phyloP scores from a whole-genome alignment of 2,329 filamentous ascomycete genomes.

The Aspergillus neoniger region DNA sequence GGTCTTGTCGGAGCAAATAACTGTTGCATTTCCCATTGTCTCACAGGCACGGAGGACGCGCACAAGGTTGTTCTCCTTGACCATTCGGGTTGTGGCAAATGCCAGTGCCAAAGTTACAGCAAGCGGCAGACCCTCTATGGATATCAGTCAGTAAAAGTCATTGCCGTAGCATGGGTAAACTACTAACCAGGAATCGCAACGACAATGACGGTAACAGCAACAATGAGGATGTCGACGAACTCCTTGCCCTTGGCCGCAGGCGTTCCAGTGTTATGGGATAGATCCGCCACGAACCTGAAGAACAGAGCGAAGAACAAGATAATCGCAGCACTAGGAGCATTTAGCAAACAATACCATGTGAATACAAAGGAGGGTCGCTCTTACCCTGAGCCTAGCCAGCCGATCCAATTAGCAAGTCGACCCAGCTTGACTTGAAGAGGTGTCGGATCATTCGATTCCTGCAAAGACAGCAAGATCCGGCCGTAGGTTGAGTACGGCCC shows the following conservation, averaged over 20 bases:
- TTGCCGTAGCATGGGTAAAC: not conserved
- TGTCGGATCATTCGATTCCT: slow-evolving; percentile 73
- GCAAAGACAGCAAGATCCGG: slow-evolving; percentile 72
- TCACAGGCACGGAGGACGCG: slow-evolving; percentile 76
- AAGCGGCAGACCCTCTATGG: slow-evolving; percentile 68
- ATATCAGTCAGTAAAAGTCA: slow-evolving; percentile 39
- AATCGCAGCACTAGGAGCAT: slow-evolving; percentile 58
- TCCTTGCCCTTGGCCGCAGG: slow-evolving; percentile 76
- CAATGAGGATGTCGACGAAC: slow-evolving; percentile 75
- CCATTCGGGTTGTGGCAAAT: slow-evolving; percentile 75
- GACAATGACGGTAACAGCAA: slow-evolving; percentile 77
- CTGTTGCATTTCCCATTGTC: slow-evolving; percentile 78
- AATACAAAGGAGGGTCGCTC: not conserved
- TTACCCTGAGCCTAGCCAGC: slow-evolving; percentile 70
- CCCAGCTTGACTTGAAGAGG: slow-evolving; percentile 76
- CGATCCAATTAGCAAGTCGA: slow-evolving; percentile 74
- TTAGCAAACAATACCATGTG: slow-evolving; percentile 13
- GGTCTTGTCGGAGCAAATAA: slow-evolving; percentile 79
- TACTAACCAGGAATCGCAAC: slow-evolving; percentile 66
- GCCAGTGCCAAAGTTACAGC: slow-evolving; percentile 77
- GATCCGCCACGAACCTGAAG: slow-evolving; percentile 76
- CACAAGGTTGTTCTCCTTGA: slow-evolving; percentile 75
- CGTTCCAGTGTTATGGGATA: slow-evolving; percentile 56
- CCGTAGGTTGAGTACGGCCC: slow-evolving; percentile 74
- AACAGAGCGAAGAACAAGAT: slow-evolving; percentile 82